These are phyloP conservation scores for Citrus cavaleriei DNA, from an alignment of 345 rosid species.

Conservation along the genomic window DNA sequence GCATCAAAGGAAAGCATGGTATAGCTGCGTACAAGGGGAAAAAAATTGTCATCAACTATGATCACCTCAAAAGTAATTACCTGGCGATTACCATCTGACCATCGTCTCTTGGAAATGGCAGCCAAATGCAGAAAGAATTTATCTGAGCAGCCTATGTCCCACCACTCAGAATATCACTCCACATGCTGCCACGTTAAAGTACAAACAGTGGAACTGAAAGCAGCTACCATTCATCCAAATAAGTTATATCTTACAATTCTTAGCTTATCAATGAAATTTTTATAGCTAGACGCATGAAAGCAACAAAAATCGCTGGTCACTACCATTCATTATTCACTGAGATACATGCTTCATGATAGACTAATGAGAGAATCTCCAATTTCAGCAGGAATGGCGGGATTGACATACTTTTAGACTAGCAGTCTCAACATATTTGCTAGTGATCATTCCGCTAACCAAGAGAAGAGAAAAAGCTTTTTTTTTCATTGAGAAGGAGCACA, in stretches of 20 bases:
- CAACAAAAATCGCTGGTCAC: neutral
- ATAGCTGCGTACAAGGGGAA: no score
- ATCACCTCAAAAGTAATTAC: no score
- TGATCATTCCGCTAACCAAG: neutral
- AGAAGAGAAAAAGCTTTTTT: neutral
- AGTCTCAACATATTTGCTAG: neutral
- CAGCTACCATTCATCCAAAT: neutral
- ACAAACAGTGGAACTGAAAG: no score
- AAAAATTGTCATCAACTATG: no score
- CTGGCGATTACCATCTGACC: no score
- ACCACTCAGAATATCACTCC: no score
- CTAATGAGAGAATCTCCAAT: neutral
- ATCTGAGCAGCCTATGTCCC: no score
- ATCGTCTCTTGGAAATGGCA: no score
- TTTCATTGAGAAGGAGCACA: constrained; percentile 28
- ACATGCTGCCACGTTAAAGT: no score
- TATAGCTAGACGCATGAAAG: neutral
- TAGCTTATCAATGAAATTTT: neutral
- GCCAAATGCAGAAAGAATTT: no score
- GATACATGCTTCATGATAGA: neutral
- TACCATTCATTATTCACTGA: neutral
- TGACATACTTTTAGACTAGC: neutral
- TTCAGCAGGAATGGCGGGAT: neutral
- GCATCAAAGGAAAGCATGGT: no score
- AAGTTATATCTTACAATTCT: neutral